phyloP scores from a whole-genome alignment of 805 yeast species.

The Lipomyces chichibuensis region DNA sequence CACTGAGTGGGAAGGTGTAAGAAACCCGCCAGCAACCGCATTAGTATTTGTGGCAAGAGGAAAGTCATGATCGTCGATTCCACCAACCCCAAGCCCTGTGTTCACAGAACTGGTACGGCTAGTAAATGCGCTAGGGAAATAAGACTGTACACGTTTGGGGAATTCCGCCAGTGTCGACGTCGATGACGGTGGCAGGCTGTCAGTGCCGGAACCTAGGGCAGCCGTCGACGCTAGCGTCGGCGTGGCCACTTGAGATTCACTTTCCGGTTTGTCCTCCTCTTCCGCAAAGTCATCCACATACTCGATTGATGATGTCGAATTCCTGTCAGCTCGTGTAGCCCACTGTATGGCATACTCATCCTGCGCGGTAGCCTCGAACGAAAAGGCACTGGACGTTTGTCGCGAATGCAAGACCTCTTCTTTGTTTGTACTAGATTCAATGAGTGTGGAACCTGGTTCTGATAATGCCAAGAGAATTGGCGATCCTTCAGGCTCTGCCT shows the following conservation, averaged over 20 bases:
- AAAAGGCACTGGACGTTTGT: constrained; percentile 15
- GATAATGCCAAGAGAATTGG: background rate
- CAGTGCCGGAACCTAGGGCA: background rate
- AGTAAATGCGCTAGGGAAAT: constrained; percentile 13
- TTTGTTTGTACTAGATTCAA: background rate
- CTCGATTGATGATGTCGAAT: constrained; percentile 28
- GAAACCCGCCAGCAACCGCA: background rate
- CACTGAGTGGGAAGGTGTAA: background rate
- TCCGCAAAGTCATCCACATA: constrained; percentile 23
- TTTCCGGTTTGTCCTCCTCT: constrained; percentile 14
- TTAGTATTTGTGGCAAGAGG: background rate
- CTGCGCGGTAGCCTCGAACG: constrained; percentile 18
- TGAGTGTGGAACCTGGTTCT: background rate
- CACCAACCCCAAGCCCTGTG: constrained; percentile 19
- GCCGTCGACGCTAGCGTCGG: constrained; percentile 13
- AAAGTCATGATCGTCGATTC: constrained; percentile 11
- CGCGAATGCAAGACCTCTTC: constrained; percentile 3
- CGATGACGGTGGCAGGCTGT: background rate
- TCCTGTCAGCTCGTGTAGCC: constrained; percentile 15
- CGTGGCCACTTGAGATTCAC: constrained; percentile 6
- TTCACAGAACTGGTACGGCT: background rate
- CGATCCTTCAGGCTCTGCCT: background rate
- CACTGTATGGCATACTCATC: constrained; percentile 24
- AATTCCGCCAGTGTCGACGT: constrained; percentile 10
- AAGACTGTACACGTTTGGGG: constrained; percentile 31